Evolutionary conservation across 2,329 filamentous ascomycete species (phyloP), one percentile per base, ranked within the genome.

Genomic region (Rhynchosporium graminicola): DNA sequence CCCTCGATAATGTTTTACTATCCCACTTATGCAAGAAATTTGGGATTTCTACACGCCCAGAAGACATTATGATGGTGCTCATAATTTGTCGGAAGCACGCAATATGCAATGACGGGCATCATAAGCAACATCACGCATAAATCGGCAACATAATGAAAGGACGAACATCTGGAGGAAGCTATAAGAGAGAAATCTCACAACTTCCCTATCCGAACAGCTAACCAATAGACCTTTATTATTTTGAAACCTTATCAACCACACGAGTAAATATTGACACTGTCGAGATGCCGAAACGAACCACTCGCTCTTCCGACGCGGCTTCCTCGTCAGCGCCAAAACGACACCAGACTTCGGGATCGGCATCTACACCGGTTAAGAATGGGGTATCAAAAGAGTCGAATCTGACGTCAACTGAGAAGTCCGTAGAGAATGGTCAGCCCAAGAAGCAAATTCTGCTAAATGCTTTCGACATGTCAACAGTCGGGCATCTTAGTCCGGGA

Each of bases 401-500:
- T 4, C 2, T 38, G 31, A 13, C 20, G 6, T 10, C 36, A 9
- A n/a, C 2, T 3, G 4, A n/a, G 36, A 42, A 40, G 45, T 38
- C 57, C 36, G 28, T 10, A 31, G 48, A 42, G 28, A 56, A 66
- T 54, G 57, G 52, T 9, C 4, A 33, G 12, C n/a, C 52, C 20
- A 61, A 61, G 45, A 61, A 83, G 67, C 78, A 82, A 31, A 86
- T 87, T 13, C 70, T 87, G 5, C 76, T 88, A 52, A 88, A 87
- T 75, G 85, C 85, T 2, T 87, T 88, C 67, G 85, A 87, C 63
- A 87, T 87, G 84, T 84, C 80, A 2, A 87, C 85, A 0, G 79
- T 87, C 5, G 85, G 85, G 2, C 86, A 89, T 71, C 71, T 89
- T 40, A 85, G 83, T 0, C 85, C 85, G 0, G 86, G 86, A 0